Conservation (phyloP, 768 basidiomycete species). For the Tricholoma sp. region DNA sequence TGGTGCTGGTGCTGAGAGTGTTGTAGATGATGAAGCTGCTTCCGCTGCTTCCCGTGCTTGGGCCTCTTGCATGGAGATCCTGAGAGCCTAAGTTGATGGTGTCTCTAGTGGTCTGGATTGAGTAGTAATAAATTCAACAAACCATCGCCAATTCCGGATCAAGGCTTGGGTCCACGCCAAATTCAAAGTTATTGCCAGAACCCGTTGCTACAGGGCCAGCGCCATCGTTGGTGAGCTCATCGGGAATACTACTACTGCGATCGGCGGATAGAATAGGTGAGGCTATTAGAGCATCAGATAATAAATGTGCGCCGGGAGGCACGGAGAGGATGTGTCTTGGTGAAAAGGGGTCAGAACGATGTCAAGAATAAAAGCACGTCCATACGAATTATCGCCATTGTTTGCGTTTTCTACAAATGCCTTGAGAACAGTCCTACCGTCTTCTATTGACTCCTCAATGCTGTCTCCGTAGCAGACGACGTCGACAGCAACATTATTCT, state of each 20-base stretch:
- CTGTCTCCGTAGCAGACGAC: slow-evolving; percentile 88
- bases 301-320: slow-evolving; percentile 69
- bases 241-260: slow-evolving; percentile 62
- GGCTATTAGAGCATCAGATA: slow-evolving; percentile 77
- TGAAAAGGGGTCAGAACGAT: slow-evolving; percentile 21
- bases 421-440: slow-evolving; percentile 60
- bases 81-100: slow-evolving; percentile 63
- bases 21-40: slow-evolving; percentile 32
- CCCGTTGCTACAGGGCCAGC: slow-evolving; percentile 44
- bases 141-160: slow-evolving; percentile 98
- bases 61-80: slow-evolving; percentile 97
- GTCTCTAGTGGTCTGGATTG: background rate
- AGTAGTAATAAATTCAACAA: slow-evolving; percentile 15
- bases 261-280: slow-evolving; percentile 83
- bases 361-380: slow-evolving; percentile 12
- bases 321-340: slow-evolving; percentile 71
- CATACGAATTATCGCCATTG: slow-evolving; percentile 84
- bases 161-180: slow-evolving; percentile 90
- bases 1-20: slow-evolving; percentile 24
- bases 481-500: slow-evolving; percentile 98
- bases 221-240: slow-evolving; percentile 46
- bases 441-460: slow-evolving; percentile 61
- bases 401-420: slow-evolving; percentile 80
- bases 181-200: slow-evolving; percentile 62
- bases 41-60: slow-evolving; percentile 66